Conservation (phyloP, 1,284 basidiomycete genomes). For the Hemileia vastatrix region DNA sequence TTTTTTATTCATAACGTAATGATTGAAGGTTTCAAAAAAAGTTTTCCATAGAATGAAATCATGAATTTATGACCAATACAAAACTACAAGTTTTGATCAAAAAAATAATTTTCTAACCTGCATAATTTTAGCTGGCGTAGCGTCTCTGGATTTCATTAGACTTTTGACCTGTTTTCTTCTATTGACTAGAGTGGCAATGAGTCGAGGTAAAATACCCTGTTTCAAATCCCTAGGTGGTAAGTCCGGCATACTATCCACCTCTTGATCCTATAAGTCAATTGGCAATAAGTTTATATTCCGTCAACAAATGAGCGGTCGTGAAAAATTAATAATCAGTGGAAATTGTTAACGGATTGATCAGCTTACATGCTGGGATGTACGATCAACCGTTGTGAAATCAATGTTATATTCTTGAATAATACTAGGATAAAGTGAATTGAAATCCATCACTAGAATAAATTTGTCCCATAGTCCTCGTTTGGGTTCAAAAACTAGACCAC, state of each 20-base stretch:
- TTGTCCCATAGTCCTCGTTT: slow-evolving; percentile 95
- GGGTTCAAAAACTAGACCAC: slow-evolving; percentile 94
- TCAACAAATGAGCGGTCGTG: slow-evolving; percentile 16
- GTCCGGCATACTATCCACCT: slow-evolving; percentile 78
- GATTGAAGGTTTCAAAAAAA: neutral
- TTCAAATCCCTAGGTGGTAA: slow-evolving; percentile 62
- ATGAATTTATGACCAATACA: neutral
- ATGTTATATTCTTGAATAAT: slow-evolving; percentile 99
- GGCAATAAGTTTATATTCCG: slow-evolving; percentile 14
- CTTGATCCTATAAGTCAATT: slow-evolving; percentile 52
- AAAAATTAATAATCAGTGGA: slow-evolving; percentile 7
- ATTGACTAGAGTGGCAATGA: slow-evolving; percentile 87
- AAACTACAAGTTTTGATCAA: neutral
- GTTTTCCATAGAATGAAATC: neutral
- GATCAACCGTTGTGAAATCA: slow-evolving; percentile 92
- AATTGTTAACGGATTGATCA: slow-evolving; percentile 38
- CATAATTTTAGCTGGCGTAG: slow-evolving; percentile 63
- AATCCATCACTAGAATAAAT: slow-evolving; percentile 98
- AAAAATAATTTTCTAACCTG: slow-evolving; percentile 55
- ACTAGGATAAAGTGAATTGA: slow-evolving; percentile 97
- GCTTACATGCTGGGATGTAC: slow-evolving; percentile 55
- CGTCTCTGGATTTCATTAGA: slow-evolving; percentile 83
- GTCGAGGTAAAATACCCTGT: slow-evolving; percentile 84
- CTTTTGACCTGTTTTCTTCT: slow-evolving; percentile 83
- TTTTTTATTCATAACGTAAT: slow-evolving; percentile 39